These are phyloP conservation scores for Coemansia reversa DNA, from an alignment of 192 early-diverging fungal genomes.

Conservation along the genomic window DNA sequence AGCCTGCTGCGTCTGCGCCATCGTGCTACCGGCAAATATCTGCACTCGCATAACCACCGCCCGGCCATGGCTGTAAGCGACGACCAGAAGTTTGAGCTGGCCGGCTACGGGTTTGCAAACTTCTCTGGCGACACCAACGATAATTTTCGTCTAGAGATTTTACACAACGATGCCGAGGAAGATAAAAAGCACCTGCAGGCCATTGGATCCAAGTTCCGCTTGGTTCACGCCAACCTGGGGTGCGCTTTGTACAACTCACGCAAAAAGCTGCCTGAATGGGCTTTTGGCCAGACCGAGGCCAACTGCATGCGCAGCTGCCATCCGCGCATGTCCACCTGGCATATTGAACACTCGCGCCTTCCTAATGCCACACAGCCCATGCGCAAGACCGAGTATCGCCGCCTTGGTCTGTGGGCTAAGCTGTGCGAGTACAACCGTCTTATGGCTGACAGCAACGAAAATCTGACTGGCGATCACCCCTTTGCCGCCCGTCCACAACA, in stretches of 20 bases:
- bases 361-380: constrained; percentile 44
- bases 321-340: constrained; percentile 77
- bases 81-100: constrained; percentile 72
- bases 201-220: constrained; percentile 65
- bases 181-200: constrained; percentile 59
- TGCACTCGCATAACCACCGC: constrained; percentile 75
- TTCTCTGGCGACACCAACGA: constrained; percentile 90
- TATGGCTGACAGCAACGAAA: constrained; percentile 87
- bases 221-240: constrained; percentile 68
- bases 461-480: constrained; percentile 82
- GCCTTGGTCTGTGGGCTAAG: constrained; percentile 73
- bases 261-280: constrained; percentile 89
- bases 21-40: constrained; percentile 56
- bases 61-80: constrained; percentile 64
- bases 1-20: constrained; percentile 74
- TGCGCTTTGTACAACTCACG: constrained; percentile 82
- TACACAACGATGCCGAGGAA: constrained; percentile 52
- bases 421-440: constrained; percentile 80
- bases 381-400: constrained; percentile 57
- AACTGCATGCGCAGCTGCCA: constrained; percentile 85
- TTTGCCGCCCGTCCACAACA: constrained; percentile 87
- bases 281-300: constrained; percentile 88
- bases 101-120: constrained; percentile 67
- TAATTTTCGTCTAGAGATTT: constrained; percentile 79
- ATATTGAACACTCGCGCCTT: constrained; percentile 63